Base-by-base conservation (phyloP, 805 yeast genomes). In the Pichia membranifaciens region DNA sequence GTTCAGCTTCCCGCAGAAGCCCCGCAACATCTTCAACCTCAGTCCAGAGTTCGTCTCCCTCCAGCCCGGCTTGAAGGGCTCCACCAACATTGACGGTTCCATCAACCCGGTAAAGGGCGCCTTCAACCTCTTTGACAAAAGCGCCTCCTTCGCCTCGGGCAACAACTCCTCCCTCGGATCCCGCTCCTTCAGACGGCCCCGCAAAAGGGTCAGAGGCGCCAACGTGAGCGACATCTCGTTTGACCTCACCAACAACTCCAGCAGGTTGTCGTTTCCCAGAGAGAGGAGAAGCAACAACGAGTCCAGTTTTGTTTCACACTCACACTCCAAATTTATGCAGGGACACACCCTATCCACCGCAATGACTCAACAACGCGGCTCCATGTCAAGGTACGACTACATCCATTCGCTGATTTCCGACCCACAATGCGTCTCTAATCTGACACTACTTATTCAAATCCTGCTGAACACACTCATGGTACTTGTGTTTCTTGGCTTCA, bases 81-180 rank as follows among this genome's bases (percentile, higher is more conserved):
- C 60, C 20, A 51, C 51, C 25, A 51, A 55, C n/a, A 29, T 31
- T 6, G 53, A 53, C 25, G 60, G 59, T n/a, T 53, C 52, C 9
- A 33, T 56, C 36, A 58, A 59, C 38, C 55, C 61, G 2, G 64
- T 61, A 10, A 58, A 57, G 41, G 59, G 57, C n/a, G 67, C 67
- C 7, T 62, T 59, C 37, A 54, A 61, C 29, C 42, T 61, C 16
- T 62, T 62, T 48, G 65, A 62, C 43, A 54, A 50, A 33, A 41
- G 8, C 16, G 7, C 35, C n/a, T 29, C 41, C 8, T 39, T 47
- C 16, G 38, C 49, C 8, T 25, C 34, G 3, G 45, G 49, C 12
- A 50, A 34, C 23, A 50, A 34, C 23, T 45, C 50, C 25, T 49
- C 50, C 20, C 33, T 32, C 32, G 17, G 42, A 5, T 51, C 48